A percentile compares a stretch with the other conserved stretches of the same genome.
These are phyloP conservation scores for Fusarium liriodendri DNA, from an alignment of 2,329 filamentous ascomycete species.

Conservation along the genomic window DNA sequence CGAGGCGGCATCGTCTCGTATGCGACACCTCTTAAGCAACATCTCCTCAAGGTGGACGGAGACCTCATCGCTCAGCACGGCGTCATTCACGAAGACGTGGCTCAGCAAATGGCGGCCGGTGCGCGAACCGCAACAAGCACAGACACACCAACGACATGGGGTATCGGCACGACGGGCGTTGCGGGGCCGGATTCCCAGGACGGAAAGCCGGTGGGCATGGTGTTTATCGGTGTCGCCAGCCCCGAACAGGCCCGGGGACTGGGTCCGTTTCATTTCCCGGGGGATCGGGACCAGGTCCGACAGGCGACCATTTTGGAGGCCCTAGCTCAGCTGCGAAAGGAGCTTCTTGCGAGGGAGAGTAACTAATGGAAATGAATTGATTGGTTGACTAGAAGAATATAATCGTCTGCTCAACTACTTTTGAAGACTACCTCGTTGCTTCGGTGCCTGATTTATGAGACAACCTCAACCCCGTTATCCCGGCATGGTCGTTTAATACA, in stretches of 20 bases:
- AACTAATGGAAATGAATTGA: background rate
- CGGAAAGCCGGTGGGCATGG: slow-evolving; percentile 26
- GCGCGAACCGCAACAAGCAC: slow-evolving; percentile 18
- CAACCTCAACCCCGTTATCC: background rate
- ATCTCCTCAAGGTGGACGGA: slow-evolving; percentile 39
- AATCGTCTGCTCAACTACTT: background rate
- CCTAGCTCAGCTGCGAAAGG: slow-evolving; percentile 15
- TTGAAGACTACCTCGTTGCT: background rate
- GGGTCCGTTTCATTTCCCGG: slow-evolving; percentile 30
- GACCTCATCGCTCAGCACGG: slow-evolving; percentile 21
- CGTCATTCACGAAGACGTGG: slow-evolving; percentile 31
- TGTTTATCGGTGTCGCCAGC: slow-evolving; percentile 30
- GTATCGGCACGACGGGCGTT: slow-evolving; percentile 28
- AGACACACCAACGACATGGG: slow-evolving; percentile 32
- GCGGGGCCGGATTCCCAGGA: slow-evolving; percentile 26
- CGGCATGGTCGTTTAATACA: background rate
- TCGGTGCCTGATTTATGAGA: background rate
- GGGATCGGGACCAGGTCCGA: slow-evolving; percentile 16
- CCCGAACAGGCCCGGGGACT: background rate
- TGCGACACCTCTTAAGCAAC: slow-evolving; percentile 44
- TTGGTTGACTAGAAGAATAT: background rate
- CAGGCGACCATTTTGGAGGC: slow-evolving; percentile 13
- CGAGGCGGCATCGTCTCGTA: slow-evolving; percentile 50
- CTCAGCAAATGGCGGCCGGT: slow-evolving; percentile 34
- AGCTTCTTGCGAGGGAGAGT: background rate